These are phyloP conservation scores for Aspergillus sp. DNA, from an alignment of 2,329 filamentous ascomycete species.

Conservation along the genomic window DNA sequence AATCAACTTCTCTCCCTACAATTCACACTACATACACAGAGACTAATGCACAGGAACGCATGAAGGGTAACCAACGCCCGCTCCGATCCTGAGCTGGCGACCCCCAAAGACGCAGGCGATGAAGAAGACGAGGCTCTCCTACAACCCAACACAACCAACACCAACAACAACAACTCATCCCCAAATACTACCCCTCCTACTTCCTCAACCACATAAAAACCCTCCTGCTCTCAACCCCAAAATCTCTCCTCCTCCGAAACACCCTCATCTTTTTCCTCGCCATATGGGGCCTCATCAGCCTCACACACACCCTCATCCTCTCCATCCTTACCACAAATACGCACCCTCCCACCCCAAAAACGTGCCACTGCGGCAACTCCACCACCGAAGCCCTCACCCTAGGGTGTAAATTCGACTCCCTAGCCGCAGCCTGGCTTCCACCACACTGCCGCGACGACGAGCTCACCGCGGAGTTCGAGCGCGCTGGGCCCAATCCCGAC, in stretches of 20 bases:
- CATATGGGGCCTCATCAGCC: neutral
- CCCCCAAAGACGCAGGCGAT: neutral
- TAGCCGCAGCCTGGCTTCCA: conserved; percentile 41
- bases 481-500: conserved; percentile 29
- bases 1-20: neutral
- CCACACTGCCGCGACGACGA: conserved; percentile 37
- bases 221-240: neutral
- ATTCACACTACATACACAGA: neutral
- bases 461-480: conserved; percentile 37
- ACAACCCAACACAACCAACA: too few species aligned
- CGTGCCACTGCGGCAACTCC: conserved; percentile 37
- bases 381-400: conserved; percentile 29
- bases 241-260: neutral
- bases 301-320: neutral
- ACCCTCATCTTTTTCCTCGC: neutral
- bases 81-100: neutral
- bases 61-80: neutral
- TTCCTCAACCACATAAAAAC: neutral
- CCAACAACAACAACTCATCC: neutral
- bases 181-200: neutral
- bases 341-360: neutral
- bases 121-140: neutral
- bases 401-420: conserved; percentile 38
- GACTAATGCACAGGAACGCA: too few species aligned
- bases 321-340: neutral